Conservation (phyloP, 257 asterid genomes). For the Nicotiana noctiflora region DNA sequence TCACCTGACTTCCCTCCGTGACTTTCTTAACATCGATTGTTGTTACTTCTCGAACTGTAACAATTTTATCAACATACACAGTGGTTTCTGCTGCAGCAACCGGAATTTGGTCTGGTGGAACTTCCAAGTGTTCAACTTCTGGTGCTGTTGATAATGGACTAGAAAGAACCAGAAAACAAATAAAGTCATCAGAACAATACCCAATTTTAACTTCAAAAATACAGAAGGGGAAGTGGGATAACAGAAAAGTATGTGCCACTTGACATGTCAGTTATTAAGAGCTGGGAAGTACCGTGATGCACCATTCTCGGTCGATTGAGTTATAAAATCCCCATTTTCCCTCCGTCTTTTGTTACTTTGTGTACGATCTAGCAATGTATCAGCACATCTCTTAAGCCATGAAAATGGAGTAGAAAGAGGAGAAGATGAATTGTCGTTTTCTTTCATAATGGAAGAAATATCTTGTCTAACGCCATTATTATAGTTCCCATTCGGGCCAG, state of each 20-base stretch:
- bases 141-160: constrained; percentile 27
- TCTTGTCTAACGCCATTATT: constrained; percentile 37
- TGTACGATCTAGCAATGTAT: constrained; percentile 68
- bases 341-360: constrained; percentile 55
- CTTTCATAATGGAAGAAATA: constrained; percentile 22
- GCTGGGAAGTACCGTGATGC: constrained; percentile 4
- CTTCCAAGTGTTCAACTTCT: constrained; percentile 22
- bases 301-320: constrained; percentile 29
- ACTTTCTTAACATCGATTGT: constrained; percentile 37
- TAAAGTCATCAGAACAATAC: constrained; percentile 4
- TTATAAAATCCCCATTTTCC: constrained; percentile 36
- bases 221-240: neutral
- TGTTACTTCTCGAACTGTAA: constrained; percentile 60
- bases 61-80: constrained; percentile 56
- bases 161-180: constrained; percentile 7
- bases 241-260: neutral
- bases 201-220: neutral
- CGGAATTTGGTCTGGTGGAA: constrained; percentile 22
- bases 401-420: constrained; percentile 72
- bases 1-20: constrained; percentile 41
- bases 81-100: constrained; percentile 47
- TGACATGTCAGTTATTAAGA: neutral
- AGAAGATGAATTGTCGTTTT: constrained; percentile 41
- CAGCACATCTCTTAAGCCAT: constrained; percentile 90
- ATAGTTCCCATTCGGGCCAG: constrained; percentile 27